Base-by-base conservation (phyloP, 2,329 filamentous ascomycete species). In the Claviceps sp. region DNA sequence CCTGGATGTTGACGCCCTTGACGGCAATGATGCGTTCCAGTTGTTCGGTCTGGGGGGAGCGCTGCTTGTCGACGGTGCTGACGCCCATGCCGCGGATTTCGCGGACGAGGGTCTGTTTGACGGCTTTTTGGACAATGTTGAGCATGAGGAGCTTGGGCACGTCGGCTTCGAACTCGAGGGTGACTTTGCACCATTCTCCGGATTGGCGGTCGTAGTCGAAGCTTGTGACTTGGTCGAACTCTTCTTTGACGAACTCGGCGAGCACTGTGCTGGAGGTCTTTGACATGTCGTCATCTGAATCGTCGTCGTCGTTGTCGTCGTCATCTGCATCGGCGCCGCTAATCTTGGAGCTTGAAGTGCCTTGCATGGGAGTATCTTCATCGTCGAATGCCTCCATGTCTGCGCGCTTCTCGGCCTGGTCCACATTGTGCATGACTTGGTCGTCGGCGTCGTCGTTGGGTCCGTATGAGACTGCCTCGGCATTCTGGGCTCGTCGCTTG, bases 61-160 rank as follows among this genome's bases (percentile, higher is more conserved):
- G 34, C 56, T 86, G 81, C 13, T 75, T 70, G 46, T 84, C 83
- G 55, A 80, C 76, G 14, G 82, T 82, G 65, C 89, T 94, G 49
- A 77, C 73, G 16, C 81, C 81, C 47, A 98, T 81, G 34, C 85
- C 85, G 0, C 81, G 74, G 54, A 97, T 89, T 62, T 90, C 85
- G 65, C 95, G 91, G 57, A 98, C 85, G 51, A 95, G 81, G 0
- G 90, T 84, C 62, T 81, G 81, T 57, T 81, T 81, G 51, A 88
- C 81, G 13, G 87, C 87, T 16, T 82, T 78, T 67, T 97, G 89
- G 51, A 97, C 87, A 53, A 97, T 76, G 61, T 87, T 87, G 54
- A 97, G 82, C 79, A 98, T 93, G 54, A 98, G 79, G 47, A 98
- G 77, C 72, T 98, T 98, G 57, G 91, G 87, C 14, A 85, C 85